Conservation (phyloP, 1,139 yeast species). For the Pneumocystis sp. region DNA sequence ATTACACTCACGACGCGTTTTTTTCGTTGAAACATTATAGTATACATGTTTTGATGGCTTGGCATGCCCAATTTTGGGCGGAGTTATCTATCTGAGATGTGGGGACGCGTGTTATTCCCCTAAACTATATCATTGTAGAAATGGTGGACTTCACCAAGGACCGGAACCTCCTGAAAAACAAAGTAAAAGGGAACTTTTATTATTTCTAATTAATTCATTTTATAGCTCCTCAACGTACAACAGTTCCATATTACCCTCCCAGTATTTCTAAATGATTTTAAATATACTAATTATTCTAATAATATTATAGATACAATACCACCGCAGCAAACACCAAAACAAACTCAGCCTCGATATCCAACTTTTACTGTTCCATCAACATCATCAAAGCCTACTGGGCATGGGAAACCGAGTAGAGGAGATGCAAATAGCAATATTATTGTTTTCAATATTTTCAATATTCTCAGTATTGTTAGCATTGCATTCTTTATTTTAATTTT, state of each 20-base stretch:
- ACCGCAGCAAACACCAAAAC: not conserved
- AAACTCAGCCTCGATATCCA: not conserved
- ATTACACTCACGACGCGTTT: not conserved
- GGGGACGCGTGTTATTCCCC: conserved; percentile 6
- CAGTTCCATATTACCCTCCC: not conserved
- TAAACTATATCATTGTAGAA: conserved; percentile 1
- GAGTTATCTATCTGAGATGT: not conserved
- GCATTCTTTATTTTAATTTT: not conserved
- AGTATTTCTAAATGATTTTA: not conserved
- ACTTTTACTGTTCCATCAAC: not conserved
- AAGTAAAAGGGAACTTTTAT: not conserved
- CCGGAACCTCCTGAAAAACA: not conserved
- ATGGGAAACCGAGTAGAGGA: not conserved
- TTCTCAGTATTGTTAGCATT: not conserved
- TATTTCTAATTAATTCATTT: not conserved
- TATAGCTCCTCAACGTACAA: not conserved
- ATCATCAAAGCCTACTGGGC: not conserved
- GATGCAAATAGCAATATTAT: not conserved
- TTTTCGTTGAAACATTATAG: not conserved
- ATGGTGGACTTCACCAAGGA: conserved; percentile 1
- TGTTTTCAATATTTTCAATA: not conserved
- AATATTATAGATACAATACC: not conserved
- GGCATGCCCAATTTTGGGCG: conserved; percentile 6
- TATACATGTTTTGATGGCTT: conserved; percentile 5
- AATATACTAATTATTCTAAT: not conserved